Conservation (phyloP, 225 moss, liverwort and hornwort genomes). For the Sphagnum tenellum region DNA sequence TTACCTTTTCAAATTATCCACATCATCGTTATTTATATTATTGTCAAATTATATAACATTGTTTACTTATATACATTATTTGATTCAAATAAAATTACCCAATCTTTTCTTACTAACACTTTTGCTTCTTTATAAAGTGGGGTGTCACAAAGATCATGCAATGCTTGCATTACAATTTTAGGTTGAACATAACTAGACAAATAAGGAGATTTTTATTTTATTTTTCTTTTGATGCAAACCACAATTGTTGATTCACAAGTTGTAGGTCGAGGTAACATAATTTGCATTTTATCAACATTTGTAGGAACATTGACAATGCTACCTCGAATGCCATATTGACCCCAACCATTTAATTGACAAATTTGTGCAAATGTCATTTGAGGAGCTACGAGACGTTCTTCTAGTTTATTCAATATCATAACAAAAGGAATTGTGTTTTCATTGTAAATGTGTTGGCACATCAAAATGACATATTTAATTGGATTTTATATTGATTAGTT, state of each 20-base stretch:
- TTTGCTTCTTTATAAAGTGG: neutral
- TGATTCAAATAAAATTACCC: neutral
- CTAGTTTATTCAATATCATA: too few relatives aligned
- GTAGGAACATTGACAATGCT: conserved; percentile 2
- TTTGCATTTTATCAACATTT: conserved; percentile 2
- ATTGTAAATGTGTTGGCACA: too few relatives aligned
- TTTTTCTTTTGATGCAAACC: neutral
- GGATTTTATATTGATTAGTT: too few relatives aligned
- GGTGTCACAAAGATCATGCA: neutral
- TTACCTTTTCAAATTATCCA: neutral
- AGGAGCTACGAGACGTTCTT: too few relatives aligned
- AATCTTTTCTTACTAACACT: neutral
- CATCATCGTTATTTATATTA: neutral
- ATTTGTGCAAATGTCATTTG: conserved; percentile 4
- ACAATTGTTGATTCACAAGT: neutral
- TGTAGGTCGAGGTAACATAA: neutral
- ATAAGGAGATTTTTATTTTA: neutral
- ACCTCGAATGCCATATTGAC: neutral
- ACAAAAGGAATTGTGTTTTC: too few relatives aligned
- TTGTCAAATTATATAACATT: neutral
- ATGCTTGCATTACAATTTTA: neutral
- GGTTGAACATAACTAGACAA: neutral
- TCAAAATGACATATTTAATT: too few relatives aligned
- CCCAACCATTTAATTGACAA: neutral
- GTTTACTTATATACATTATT: neutral